Evolutionary conservation across 306 rosid species (phyloP).

Genomic region (Hippophae gyantsensis): DNA sequence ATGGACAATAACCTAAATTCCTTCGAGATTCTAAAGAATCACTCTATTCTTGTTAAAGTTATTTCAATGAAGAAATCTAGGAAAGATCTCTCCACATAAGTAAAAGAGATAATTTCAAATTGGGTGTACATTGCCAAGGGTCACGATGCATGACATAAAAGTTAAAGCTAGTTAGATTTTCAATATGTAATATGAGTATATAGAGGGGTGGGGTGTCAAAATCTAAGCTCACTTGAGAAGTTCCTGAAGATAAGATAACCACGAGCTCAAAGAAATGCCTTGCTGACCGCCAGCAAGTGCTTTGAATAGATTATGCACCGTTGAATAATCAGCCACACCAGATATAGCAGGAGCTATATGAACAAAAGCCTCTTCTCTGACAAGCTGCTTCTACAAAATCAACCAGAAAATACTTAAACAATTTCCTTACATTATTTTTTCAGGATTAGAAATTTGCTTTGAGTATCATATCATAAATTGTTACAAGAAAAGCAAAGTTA

Average conservation of each 20-base stretch:
- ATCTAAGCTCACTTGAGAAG: constrained; percentile 60
- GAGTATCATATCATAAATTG: constrained; percentile 1
- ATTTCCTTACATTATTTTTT: no score
- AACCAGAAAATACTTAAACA: constrained; percentile 6
- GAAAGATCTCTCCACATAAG: no score
- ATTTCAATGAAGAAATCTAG: no score
- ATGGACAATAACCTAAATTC: no score
- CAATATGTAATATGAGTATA: not conserved
- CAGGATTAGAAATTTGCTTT: not conserved
- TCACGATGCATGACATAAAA: no score
- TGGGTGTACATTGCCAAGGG: no score
- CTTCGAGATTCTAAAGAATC: no score
- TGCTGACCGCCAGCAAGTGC: constrained; percentile 69
- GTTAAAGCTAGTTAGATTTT: no score
- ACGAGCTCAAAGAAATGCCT: constrained; percentile 64
- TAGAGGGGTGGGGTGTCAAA: constrained; percentile 7
- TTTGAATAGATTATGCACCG: constrained; percentile 76
- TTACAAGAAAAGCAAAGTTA: not conserved
- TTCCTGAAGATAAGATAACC: constrained; percentile 77
- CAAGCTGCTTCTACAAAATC: constrained; percentile 58
- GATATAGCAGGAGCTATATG: constrained; percentile 84
- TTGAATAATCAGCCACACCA: constrained; percentile 68
- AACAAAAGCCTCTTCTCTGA: constrained; percentile 68
- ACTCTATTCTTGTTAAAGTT: no score
- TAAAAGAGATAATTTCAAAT: no score